These are phyloP conservation scores for Selenicereus undatus DNA, from an alignment of 148 eudicot species.

Conservation along the genomic window DNA sequence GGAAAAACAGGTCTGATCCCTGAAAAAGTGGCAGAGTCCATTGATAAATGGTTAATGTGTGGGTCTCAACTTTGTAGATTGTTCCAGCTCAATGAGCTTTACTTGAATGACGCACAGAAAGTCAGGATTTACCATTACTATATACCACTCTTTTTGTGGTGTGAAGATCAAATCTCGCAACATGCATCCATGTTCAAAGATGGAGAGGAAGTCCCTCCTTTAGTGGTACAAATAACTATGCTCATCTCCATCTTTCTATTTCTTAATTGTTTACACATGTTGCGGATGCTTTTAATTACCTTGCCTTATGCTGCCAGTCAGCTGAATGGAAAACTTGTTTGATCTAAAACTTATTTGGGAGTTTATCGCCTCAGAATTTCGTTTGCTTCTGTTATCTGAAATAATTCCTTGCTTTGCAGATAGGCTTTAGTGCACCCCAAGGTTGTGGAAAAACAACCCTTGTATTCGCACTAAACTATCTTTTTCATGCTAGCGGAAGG, in stretches of 20 bases:
- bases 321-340: not conserved
- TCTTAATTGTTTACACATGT: not conserved
- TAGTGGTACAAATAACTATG: constrained; percentile 53
- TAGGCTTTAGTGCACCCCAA: constrained; percentile 98
- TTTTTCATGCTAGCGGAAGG: constrained; percentile 74
- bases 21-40: constrained; percentile 68
- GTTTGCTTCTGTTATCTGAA: constrained; percentile 9
- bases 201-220: constrained; percentile 79
- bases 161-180: constrained; percentile 70
- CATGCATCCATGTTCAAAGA: constrained; percentile 64
- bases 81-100: constrained; percentile 71
- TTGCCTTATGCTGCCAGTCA: not conserved
- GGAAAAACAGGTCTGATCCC: constrained; percentile 54
- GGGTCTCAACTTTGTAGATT: constrained; percentile 71
- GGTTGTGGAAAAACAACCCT: constrained; percentile 98
- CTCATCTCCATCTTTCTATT: not conserved
- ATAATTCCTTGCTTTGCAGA: constrained; percentile 43
- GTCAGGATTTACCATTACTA: constrained; percentile 86
- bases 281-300: not conserved
- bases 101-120: constrained; percentile 70
- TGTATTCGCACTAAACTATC: constrained; percentile 78
- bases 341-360: not conserved
- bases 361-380: not conserved
- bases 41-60: constrained; percentile 77
- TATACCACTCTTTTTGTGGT: constrained; percentile 90